A percentile compares a stretch with the other conserved stretches of the same genome.
Evolutionary conservation across 2,329 filamentous ascomycete genomes (phyloP).

Genomic region (Pseudocercospora fijiensis): DNA sequence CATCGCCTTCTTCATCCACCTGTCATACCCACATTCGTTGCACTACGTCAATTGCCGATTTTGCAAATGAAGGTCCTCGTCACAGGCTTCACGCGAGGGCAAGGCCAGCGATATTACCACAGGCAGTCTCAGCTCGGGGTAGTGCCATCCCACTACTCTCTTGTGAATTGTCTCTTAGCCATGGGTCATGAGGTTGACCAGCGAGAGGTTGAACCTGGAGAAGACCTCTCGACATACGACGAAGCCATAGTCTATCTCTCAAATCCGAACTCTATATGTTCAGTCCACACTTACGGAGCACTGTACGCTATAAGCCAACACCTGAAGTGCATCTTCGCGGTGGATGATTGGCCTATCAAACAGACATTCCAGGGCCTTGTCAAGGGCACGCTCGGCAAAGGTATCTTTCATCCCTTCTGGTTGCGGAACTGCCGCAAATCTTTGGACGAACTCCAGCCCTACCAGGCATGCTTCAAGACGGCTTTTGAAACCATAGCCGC

Average conservation of each 20-base stretch:
- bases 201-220: not conserved
- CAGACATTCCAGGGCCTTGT: conserved; percentile 1
- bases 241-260: conserved; percentile 9
- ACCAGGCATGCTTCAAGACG: not conserved
- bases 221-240: conserved; percentile 6
- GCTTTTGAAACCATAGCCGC: not conserved
- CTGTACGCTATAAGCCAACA: conserved; percentile 6
- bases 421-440: not conserved
- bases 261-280: not conserved
- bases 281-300: not conserved
- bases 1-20: not conserved
- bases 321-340: conserved; percentile 11
- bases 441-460: conserved; percentile 1
- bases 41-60: not conserved
- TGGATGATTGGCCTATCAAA: conserved; percentile 11
- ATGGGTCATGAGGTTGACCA: conserved; percentile 11
- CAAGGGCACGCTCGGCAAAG: not conserved
- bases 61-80: conserved; percentile 8
- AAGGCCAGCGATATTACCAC: conserved; percentile 9
- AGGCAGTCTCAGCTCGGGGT: conserved; percentile 5
- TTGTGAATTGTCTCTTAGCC: conserved; percentile 11
- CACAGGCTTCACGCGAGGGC: conserved; percentile 10
- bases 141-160: conserved; percentile 13
- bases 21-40: not conserved
- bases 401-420: not conserved